Base-by-base conservation (phyloP, 306 rosid species). In the Ziziphus jujuba region DNA sequence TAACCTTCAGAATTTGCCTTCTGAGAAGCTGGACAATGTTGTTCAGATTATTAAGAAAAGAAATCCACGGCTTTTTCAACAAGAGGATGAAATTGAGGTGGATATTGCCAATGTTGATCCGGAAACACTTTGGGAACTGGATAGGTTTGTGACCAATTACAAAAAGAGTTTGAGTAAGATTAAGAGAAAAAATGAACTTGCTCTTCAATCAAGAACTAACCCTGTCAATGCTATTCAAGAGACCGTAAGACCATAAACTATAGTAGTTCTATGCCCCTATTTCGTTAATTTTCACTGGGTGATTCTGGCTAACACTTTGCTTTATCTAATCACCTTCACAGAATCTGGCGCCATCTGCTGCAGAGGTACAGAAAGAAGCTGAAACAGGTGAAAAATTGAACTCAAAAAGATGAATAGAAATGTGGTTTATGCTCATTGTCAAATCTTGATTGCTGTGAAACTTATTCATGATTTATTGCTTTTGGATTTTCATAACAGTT, bases 71-170 rank as follows among this genome's bases (percentile, higher is more conserved):
- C 85, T 88, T 65, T 70, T 25, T 61, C 97, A 90, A 61, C 92
- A 88, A 59, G 98, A 92, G 25, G 98, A 88, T 77, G 97, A 90
- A 73, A 88, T 93, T 84, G 98, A 90, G 66, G 95, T 93, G 74
- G 96, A 93, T 69, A 86, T 93, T 66, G 97, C 77, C 43, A 84
- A 87, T 19, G 88, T 90, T 57, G 97, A 93, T 74, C 83, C 90
- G 15, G 91, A 90, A 81, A 93, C 95, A 16, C 95, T 93, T 21
- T 93, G 96, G 98, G 97, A 93, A 67, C 95, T 90, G 53, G 95
- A 93, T 82, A 83, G 91, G 75, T 88, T 88, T 75, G 95, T 93
- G 56, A 82, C 91, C 49, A 85, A 83, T 80, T 88, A 81, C 61
- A 88, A 80, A 74, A 86, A 84, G 75, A 85, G 86, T 74, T 80